Evolutionary conservation across 257 asterid species (phyloP).

Genomic region (Scutellaria baicalensis): DNA sequence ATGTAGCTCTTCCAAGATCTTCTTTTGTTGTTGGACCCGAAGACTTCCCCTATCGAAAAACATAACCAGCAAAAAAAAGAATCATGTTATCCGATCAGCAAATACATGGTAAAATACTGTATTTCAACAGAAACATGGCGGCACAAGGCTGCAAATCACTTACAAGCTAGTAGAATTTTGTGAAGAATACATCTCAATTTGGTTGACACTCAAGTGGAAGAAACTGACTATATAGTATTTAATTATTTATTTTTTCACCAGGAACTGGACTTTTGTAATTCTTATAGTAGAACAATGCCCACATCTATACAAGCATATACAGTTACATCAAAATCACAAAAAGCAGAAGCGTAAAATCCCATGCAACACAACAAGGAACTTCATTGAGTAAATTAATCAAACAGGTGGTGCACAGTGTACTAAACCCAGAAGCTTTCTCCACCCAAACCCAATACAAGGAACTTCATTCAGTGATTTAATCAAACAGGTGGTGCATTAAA

Average conservation of each 20-base stretch:
- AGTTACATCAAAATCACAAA: not conserved
- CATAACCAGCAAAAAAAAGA: not conserved
- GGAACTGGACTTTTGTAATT: not conserved
- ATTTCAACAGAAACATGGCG: not conserved
- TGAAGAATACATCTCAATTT: not conserved
- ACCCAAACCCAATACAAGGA: not conserved
- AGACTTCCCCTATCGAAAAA: slow-evolving; percentile 37
- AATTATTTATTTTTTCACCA: not conserved
- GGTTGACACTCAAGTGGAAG: not conserved
- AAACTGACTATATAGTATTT: not conserved
- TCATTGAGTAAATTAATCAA: slow-evolving; percentile 30
- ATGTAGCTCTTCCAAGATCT: slow-evolving; percentile 92
- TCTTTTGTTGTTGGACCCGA: slow-evolving; percentile 68
- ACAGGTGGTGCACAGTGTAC: slow-evolving; percentile 26
- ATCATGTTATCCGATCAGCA: not conserved
- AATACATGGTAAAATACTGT: not conserved
- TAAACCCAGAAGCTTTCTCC: not conserved
- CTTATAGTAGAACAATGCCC: too few relatives aligned
- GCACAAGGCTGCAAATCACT: not conserved
- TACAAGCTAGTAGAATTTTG: not conserved
- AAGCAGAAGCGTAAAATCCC: not conserved
- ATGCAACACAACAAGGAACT: too few relatives aligned
- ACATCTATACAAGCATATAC: not conserved
- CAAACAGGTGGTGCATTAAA: slow-evolving; percentile 34
- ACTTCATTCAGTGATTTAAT: too few relatives aligned